Conservation (phyloP, 192 early-diverging fungal genomes). For the Coemansia sp. region DNA sequence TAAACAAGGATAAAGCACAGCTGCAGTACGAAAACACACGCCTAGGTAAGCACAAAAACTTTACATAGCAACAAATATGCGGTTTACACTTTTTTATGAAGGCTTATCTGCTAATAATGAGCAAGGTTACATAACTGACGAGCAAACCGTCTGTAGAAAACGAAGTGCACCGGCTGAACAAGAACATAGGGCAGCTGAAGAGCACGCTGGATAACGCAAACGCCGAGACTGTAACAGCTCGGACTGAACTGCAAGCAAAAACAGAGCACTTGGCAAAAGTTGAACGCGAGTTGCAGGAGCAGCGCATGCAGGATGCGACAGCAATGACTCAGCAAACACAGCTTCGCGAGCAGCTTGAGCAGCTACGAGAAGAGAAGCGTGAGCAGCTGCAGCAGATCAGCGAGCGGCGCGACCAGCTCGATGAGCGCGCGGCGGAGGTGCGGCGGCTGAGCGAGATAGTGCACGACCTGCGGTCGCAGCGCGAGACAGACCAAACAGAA, state of each 20-base stretch:
- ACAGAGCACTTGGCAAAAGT: conserved; percentile 12
- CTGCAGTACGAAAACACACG: conserved; percentile 51
- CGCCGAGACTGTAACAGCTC: conserved; percentile 7
- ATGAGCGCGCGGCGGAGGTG: conserved; percentile 21
- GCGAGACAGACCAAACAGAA: conserved; percentile 31
- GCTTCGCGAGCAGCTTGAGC: conserved; percentile 14
- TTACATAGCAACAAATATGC: not conserved
- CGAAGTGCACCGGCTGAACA: conserved; percentile 46
- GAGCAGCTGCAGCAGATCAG: conserved; percentile 32
- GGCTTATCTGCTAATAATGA: not conserved
- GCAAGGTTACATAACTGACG: not conserved
- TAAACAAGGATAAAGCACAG: conserved; percentile 31
- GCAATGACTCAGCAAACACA: conserved; percentile 9
- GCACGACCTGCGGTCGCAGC: conserved; percentile 27
- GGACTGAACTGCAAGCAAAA: conserved; percentile 18
- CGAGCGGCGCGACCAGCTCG: conserved; percentile 43
- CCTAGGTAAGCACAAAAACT: conserved; percentile 30
- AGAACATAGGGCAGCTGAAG: conserved; percentile 34
- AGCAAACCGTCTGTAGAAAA: conserved; percentile 20
- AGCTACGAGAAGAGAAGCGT: conserved; percentile 42
- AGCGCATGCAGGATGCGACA: conserved; percentile 8
- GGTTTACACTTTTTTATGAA: not conserved
- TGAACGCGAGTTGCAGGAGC: not conserved
- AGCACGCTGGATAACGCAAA: conserved; percentile 27
- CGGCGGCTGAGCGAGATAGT: conserved; percentile 21